These are phyloP conservation scores for Lasiodiplodia theobromae DNA, from an alignment of 2,329 filamentous ascomycete species.

Conservation along the genomic window DNA sequence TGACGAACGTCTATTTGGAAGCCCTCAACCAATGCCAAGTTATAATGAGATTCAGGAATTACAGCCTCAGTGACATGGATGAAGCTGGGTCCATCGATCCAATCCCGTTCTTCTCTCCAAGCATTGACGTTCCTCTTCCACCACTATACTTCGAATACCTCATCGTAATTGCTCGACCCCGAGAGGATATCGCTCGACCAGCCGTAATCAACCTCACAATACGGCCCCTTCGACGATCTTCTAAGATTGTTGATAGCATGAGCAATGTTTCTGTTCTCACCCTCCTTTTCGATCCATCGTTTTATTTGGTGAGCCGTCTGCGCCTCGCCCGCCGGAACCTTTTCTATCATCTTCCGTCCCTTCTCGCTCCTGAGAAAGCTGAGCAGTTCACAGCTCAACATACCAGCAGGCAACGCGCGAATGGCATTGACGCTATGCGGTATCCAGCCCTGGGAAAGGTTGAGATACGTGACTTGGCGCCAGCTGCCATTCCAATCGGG, in stretches of 20 bases:
- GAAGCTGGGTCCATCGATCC: neutral
- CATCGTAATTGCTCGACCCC: neutral
- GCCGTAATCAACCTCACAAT: conserved; percentile 46
- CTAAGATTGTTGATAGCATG: conserved; percentile 41
- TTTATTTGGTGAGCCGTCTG: conserved; percentile 36
- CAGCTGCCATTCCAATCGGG: conserved; percentile 52
- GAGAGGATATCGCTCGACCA: conserved; percentile 35
- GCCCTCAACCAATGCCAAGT: neutral
- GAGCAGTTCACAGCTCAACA: conserved; percentile 44
- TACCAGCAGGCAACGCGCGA: conserved; percentile 45
- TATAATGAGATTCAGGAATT: neutral
- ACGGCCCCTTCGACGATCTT: conserved; percentile 37
- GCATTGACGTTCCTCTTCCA: neutral
- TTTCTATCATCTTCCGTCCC: conserved; percentile 31
- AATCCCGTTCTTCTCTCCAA: neutral
- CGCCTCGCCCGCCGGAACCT: conserved; percentile 13
- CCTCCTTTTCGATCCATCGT: conserved; percentile 51
- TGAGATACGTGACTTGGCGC: conserved; percentile 53
- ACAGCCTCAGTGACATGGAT: neutral
- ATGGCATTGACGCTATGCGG: conserved; percentile 42
- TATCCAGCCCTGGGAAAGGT: conserved; percentile 54
- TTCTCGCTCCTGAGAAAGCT: conserved; percentile 45
- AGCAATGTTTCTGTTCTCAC: conserved; percentile 42
- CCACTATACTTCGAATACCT: neutral
- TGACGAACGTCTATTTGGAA: neutral